Base-by-base conservation (phyloP, 164 flowering plant genomes). In the Vitis vinifera region DNA sequence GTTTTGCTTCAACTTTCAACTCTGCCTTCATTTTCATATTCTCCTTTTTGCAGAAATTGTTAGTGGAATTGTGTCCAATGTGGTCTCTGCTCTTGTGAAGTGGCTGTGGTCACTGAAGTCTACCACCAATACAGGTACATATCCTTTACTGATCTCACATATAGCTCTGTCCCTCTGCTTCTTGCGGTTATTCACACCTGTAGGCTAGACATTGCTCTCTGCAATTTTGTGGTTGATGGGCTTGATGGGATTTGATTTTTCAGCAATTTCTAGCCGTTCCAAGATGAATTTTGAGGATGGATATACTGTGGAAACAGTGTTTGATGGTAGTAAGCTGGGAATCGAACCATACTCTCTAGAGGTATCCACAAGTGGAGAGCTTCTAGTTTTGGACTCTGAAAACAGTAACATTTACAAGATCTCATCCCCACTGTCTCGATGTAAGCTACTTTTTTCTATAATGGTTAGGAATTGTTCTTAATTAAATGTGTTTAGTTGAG, bases 261-360 rank as follows among this genome's bases (percentile, higher is more conserved):
- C 84, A 85, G 90, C 77, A 48, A 37, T 75, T 71, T 58, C 83
- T 23, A 73, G 83, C 71, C 87, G 87, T 76, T 81, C 90, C 4
- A 76, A 79, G 89, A 72, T 89, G 83, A 89, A 86, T 77, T 89
- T 86, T 59, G 93, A 89, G 57, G 66, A 76, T 63, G 93, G 91
- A 44, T 89, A 87, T 63, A 76, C 77, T 0, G 88, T 89, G 11
- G 91, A 87, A 74, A 89, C 91, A 10, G 84, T 87, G 62, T 87
- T 89, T 57, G 91, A 89, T 81, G 91, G 91, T 31, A 87, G 86
- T 61, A 87, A 82, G 80, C 78, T 76, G 37, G 91, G 93, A 62
- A 81, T 89, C 53, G 91, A 89, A 48, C 90, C 91, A 17, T 65
- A 80, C 50, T 71, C 86, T 1, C 82, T 89, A 53, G 80, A 81